Conservation (phyloP, 495 filamentous ascomycete genomes). For the Xylaria longipes region DNA sequence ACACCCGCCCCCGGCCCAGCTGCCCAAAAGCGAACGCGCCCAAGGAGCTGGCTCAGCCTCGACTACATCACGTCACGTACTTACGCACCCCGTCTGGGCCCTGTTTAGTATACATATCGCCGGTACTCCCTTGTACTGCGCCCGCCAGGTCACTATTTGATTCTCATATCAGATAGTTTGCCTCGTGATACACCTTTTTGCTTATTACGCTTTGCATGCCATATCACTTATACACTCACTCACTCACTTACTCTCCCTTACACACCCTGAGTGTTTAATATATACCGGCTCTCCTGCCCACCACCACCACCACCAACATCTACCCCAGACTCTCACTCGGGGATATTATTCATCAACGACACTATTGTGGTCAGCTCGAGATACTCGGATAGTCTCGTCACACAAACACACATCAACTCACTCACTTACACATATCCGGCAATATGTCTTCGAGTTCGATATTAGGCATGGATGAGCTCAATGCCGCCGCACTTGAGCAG, state of each 20-base stretch:
- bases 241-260: constrained; percentile 1
- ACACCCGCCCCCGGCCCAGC: constrained; percentile 22
- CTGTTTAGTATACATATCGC: constrained; percentile 29
- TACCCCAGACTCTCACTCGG: constrained; percentile 9
- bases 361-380: constrained; percentile 22
- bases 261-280: constrained; percentile 23
- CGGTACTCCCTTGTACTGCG: constrained; percentile 32
- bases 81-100: constrained; percentile 34
- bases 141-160: constrained; percentile 34
- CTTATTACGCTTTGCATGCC: constrained; percentile 31
- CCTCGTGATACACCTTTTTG: constrained; percentile 42
- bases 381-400: constrained; percentile 27
- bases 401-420: constrained; percentile 26
- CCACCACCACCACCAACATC: neutral
- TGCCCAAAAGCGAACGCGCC: constrained; percentile 29
- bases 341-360: constrained; percentile 23
- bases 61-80: constrained; percentile 40
- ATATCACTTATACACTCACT: constrained; percentile 26
- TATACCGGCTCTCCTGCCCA: constrained; percentile 17
- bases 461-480: constrained; percentile 56
- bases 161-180: constrained; percentile 40
- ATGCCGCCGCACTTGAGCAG: constrained; percentile 84
- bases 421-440: constrained; percentile 15
- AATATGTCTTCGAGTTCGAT: constrained; percentile 48
- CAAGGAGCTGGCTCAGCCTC: constrained; percentile 41